Base-by-base conservation (phyloP, 2,329 filamentous ascomycete species). In the Claviceps purpurea region DNA sequence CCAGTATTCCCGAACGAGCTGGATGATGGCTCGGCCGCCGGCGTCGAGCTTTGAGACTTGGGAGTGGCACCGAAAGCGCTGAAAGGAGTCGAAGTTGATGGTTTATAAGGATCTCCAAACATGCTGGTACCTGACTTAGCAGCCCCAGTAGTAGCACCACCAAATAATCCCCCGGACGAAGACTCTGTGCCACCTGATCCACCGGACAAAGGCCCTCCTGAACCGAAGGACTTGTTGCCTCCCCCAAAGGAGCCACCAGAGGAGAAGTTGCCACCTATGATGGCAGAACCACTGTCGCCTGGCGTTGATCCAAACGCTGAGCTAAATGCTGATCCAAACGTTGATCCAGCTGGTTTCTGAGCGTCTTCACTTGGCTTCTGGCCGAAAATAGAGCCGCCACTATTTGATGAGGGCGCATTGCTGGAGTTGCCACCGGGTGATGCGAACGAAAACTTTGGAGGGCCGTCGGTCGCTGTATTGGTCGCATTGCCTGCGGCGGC, bases 391-490 rank as follows among this genome's bases (percentile, higher is more conserved):
- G 52, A 51, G 52, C 57, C 58, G 48, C 62, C 54, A 20, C 52
- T 61, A 38, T 59, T 61, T 4, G 65, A 52, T 10, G 67, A 56
- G 13, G 66, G 61, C 18, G 63, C 56, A 52, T 59, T 63, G 40
- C 55, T 59, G 43, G 60, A 55, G n/a, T 59, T 53, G 38, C 59
- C 54, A 38, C 56, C 56, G 42, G 59, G 60, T 24, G 59, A 34
- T 39, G 68, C 68, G 55, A 77, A 77, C 10, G 68, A 68, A 59
- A 76, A 74, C 8, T 57, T 54, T 24, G 71, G 58, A 24, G 65
- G 56, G 42, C 62, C 60, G 37, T 57, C 56, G 40, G 61, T 47
- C 10, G 58, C 61, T 52, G 56, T 56, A 45, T 71, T 71, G 58
- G 64, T 64, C 7, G 64, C 55, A 52, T 60, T 67, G 55, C 60